Evolutionary conservation across 1,284 basidiomycete species (phyloP), one percentile per base, ranked within the genome.

Genomic region (Laetiporus sulphureus): DNA sequence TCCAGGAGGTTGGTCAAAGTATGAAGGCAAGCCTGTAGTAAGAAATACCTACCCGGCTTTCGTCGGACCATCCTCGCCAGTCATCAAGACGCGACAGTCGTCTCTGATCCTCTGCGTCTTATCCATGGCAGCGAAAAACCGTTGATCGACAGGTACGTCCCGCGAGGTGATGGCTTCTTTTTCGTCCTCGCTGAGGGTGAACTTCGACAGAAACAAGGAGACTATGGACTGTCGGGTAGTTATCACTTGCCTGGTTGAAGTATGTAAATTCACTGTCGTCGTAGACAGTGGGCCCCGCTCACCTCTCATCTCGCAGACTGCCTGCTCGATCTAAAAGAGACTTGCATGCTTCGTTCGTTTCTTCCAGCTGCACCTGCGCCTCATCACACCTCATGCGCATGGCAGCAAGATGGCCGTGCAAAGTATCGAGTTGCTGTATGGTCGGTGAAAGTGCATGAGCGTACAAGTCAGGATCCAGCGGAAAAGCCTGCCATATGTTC

Each of bases 291-390:
- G 20, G 45, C 75, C n/a, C n/a, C n/a, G n/a, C n/a, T 37, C 42
- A 91, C 91, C 88, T 73, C 60, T 95, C 86, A 40, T 82, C 75
- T 15, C 85, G 73, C 27, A 97, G 64, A 34, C 79, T 90, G 33
- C 89, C 86, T 0, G 93, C 92, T 22, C 87, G 79, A 54, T 94
- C 90, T 1, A 97, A 72, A n/a, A 97, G 62, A 34, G 82, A 79
- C 47, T 78, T 82, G 53, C 91, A 94, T 0, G 86, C 79, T 44
- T 81, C 77, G 48, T 83, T 86, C 1, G 91, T 91, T 18, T 80
- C 67, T 32, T 75, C 73, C 18, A 96, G 69, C 44, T 92, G 86
- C 1, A 68, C 65, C 55, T 95, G 85, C 1, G 91, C 88, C 46
- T 89, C 78, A 55, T 91, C 84, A 54, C 90, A 93, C 47, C 80